phyloP scores from a whole-genome alignment of 2,329 filamentous ascomycete genomes.

The Lachnellula subtilissima region DNA sequence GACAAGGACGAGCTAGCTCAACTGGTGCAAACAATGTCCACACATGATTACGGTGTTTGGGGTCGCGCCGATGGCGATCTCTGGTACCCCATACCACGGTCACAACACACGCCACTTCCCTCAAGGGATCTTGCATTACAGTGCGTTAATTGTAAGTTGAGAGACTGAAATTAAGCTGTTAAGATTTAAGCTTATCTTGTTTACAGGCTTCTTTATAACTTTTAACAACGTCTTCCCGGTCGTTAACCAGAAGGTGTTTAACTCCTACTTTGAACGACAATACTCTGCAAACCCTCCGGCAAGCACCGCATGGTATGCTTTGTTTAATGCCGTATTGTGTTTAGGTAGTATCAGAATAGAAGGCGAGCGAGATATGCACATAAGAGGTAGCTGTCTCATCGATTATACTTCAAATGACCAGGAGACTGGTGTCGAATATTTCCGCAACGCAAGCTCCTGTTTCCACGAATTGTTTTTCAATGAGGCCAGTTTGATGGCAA shows the following conservation, averaged over 20 bases:
- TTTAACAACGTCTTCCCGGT: constrained; percentile 20
- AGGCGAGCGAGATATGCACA: constrained; percentile 7
- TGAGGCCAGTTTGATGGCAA: constrained; percentile 18
- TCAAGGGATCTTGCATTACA: constrained; percentile 17
- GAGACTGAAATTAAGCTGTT: not conserved
- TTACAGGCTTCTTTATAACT: constrained; percentile 16
- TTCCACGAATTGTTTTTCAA: constrained; percentile 21
- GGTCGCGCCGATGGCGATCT: constrained; percentile 10
- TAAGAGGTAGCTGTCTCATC: constrained; percentile 8
- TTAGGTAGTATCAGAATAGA: constrained; percentile 15
- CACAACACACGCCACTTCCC: constrained; percentile 16
- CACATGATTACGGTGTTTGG: constrained; percentile 13
- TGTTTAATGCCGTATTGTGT: constrained; percentile 22
- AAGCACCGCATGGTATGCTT: constrained; percentile 24
- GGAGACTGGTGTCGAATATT: constrained; percentile 16
- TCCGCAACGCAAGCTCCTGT: constrained; percentile 20
- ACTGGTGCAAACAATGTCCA: constrained; percentile 9
- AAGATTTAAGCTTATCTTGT: constrained; percentile 8
- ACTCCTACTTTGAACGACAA: constrained; percentile 14
- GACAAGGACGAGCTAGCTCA: constrained; percentile 12
- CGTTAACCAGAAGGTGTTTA: constrained; percentile 16
- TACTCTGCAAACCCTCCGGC: constrained; percentile 18
- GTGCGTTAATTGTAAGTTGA: constrained; percentile 17
- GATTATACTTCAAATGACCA: constrained; percentile 12
- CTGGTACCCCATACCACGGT: constrained; percentile 18